Evolutionary conservation across 1,284 basidiomycete species (phyloP).

Genomic region (Xerocomus minutiporus): DNA sequence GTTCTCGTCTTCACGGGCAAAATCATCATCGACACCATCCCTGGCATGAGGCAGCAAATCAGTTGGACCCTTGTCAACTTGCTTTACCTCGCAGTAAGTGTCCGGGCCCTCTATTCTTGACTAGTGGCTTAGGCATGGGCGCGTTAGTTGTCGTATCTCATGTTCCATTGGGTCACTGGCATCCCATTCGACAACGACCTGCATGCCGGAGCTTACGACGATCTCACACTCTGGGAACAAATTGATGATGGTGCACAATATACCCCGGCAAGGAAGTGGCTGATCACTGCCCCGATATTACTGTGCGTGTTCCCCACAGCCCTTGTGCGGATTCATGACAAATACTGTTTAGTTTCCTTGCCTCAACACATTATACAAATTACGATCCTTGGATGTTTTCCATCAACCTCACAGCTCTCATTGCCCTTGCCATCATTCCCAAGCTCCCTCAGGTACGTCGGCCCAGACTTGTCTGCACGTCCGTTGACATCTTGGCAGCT

Average conservation of each 20-base stretch:
- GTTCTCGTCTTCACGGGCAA: constrained; percentile 90
- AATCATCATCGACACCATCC: constrained; percentile 89
- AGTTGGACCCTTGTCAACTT: constrained; percentile 97
- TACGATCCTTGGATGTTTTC: constrained; percentile 92
- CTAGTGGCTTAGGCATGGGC: constrained; percentile 3
- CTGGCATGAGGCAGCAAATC: constrained; percentile 89
- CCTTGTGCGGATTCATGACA: background rate
- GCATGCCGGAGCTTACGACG: constrained; percentile 92
- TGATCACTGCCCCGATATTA: constrained; percentile 85
- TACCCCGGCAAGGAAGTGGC: constrained; percentile 97
- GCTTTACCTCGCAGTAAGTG: constrained; percentile 83
- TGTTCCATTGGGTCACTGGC: constrained; percentile 99
- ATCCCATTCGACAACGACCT: constrained; percentile 90
- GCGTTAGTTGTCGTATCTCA: constrained; percentile 86
- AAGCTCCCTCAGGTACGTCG: constrained; percentile 83
- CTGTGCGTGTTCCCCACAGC: constrained; percentile 57
- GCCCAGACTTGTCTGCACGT: constrained; percentile 6
- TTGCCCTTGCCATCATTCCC: constrained; percentile 80
- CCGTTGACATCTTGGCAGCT: constrained; percentile 44
- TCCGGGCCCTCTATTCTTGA: background rate
- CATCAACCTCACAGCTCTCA: constrained; percentile 83
- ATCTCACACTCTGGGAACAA: constrained; percentile 98
- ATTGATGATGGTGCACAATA: constrained; percentile 98
- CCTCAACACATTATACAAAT: constrained; percentile 97
- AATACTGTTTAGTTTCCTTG: constrained; percentile 67